Evolutionary conservation across 306 rosid genomes (phyloP).

Genomic region (Clitoria ternatea): DNA sequence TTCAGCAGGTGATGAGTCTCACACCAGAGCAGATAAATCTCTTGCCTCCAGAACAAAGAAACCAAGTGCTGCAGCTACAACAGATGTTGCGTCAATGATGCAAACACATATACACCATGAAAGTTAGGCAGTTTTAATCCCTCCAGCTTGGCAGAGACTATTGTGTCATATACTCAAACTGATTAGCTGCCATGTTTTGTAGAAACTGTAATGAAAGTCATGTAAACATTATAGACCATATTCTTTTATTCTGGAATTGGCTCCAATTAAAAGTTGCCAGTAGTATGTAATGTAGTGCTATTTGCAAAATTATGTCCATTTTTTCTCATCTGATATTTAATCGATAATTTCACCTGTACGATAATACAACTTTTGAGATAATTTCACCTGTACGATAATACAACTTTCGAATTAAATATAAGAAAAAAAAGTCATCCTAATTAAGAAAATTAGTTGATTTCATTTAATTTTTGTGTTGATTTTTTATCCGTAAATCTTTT

Average conservation of each 20-base stretch:
- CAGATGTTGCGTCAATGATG: constrained; percentile 78
- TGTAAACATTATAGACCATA: constrained; percentile 15
- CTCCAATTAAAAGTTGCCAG: not conserved
- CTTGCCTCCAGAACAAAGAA: constrained; percentile 88
- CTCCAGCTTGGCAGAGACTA: constrained; percentile 19
- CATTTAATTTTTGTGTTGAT: too few species aligned
- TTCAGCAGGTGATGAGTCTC: constrained; percentile 98
- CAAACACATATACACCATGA: not conserved
- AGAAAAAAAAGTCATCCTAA: too few species aligned
- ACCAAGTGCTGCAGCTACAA: constrained; percentile 93
- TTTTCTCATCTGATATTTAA: not conserved
- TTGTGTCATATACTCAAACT: not conserved
- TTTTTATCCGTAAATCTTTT: too few species aligned
- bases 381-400: too few species aligned
- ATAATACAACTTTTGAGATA: too few species aligned
- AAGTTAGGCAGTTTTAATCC: not conserved
- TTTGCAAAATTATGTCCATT: not conserved
- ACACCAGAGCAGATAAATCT: constrained; percentile 83
- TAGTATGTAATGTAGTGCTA: not conserved
- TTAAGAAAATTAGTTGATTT: too few species aligned
- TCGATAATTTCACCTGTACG: not conserved
- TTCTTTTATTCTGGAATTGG: not conserved
- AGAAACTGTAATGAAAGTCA: constrained; percentile 5
- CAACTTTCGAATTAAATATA: too few species aligned
- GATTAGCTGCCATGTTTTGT: constrained; percentile 13